Evolutionary conservation across 2,329 filamentous ascomycete genomes (phyloP), one percentile per base, ranked within the genome.

Genomic region (Trichoderma polysporum): DNA sequence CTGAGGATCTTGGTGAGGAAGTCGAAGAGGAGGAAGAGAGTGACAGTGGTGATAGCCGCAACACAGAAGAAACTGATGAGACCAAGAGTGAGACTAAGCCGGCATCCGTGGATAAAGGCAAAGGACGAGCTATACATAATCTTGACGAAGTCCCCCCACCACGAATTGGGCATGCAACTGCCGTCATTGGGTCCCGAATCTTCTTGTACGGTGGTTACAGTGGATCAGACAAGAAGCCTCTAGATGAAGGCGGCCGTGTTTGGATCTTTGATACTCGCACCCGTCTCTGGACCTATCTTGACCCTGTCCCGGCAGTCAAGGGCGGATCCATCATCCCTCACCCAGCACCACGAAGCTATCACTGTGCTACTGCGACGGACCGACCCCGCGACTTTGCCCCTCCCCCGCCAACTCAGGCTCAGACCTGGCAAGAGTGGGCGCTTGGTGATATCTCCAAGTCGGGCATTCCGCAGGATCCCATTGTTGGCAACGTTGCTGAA

Each of bases 161-260:
- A 2, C 87, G 93, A 22, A 87, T 94, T 2, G 93, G 93, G 22
- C 87, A 92, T 71, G 89, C 92, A 37, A 87, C 90, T 0, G 86
- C 89, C 13, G 84, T 88, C 1, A 85, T 95, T 67, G 84, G 88
- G 67, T 84, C 85, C 52, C 88, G 88, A 25, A 88, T 96, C 73
- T 94, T 94, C 78, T 70, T 96, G 49, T 97, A 94, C 77, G 93
- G 92, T 56, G 93, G 93, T 10, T 88, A 91, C 52, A 89, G 90
- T 37, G 90, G 90, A 0, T 78, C 83, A 3, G 87, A 87, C 31
- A 89, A 91, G 86, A 81, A 85, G 1, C 88, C 91, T 0, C 82
- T 97, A 12, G 87, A 94, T 61, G 93, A 97, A 73, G 76, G 82
- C 12, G 93, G 93, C 17, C 83, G 87, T 3, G 83, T 96, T 60